phyloP scores from a whole-genome alignment of 371 early-diverging fungal species.

The Actinomortierella wolfii region DNA sequence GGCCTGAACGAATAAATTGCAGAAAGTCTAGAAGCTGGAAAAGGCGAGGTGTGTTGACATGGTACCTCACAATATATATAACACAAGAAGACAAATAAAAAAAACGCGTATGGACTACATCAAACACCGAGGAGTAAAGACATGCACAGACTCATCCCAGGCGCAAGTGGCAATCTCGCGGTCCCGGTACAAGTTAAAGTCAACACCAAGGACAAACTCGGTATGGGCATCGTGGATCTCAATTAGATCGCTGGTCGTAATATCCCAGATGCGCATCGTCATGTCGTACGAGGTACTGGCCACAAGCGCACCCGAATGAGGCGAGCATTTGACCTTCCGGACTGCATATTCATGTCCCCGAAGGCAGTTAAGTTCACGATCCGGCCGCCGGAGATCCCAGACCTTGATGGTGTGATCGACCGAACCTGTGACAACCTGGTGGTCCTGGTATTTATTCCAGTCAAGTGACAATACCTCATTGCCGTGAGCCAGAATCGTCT shows the following conservation, averaged over 20 bases:
- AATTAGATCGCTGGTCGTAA: constrained; percentile 61
- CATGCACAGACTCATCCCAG: constrained; percentile 90
- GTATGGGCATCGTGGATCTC: constrained; percentile 82
- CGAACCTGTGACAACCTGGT: constrained; percentile 81
- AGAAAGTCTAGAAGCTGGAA: too few species aligned
- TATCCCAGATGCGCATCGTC: constrained; percentile 93
- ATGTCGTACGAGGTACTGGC: constrained; percentile 92
- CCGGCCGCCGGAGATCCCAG: constrained; percentile 88
- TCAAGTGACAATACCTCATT: constrained; percentile 89
- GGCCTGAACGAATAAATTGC: too few species aligned
- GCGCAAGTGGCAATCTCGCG: constrained; percentile 90
- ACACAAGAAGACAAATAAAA: too few species aligned
- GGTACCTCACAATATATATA: too few species aligned
- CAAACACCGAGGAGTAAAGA: constrained; percentile 56
- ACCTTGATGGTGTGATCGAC: constrained; percentile 87
- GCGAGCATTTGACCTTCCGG: constrained; percentile 87
- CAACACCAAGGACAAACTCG: constrained; percentile 95
- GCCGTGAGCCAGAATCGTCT: constrained; percentile 83
- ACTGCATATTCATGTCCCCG: constrained; percentile 92
- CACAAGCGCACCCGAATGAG: constrained; percentile 80
- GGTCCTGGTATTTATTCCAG: constrained; percentile 93
- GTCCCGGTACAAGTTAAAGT: constrained; percentile 83
- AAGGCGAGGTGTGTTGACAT: too few species aligned
- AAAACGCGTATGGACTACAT: constrained; percentile 10
- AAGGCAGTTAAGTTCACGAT: constrained; percentile 69